These are phyloP conservation scores for Hypoxylon rubiginosum DNA, from an alignment of 2,329 filamentous ascomycete genomes.

Conservation along the genomic window DNA sequence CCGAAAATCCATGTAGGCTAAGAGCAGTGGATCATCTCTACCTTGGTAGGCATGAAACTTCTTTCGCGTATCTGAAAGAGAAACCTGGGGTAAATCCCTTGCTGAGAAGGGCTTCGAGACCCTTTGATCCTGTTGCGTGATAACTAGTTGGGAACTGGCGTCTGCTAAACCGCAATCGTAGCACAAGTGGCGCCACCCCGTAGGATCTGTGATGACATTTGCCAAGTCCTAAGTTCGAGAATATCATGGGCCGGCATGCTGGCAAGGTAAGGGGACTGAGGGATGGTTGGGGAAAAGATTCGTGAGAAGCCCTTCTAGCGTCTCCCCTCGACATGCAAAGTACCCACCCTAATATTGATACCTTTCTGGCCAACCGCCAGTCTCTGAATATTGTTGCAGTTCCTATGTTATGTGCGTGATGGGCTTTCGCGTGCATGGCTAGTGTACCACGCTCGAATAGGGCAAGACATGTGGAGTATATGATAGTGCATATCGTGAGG, in stretches of 20 bases:
- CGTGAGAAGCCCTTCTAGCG: conserved; percentile 15
- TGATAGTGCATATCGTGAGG: conserved; percentile 24
- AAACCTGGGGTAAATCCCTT: conserved; percentile 42
- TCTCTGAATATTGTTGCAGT: conserved; percentile 16
- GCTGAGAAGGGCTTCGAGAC: conserved; percentile 27
- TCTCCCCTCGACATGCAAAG: conserved; percentile 14
- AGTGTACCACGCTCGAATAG: conserved; percentile 28
- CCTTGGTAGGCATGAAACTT: conserved; percentile 15
- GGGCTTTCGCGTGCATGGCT: conserved; percentile 29
- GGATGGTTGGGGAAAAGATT: conserved; percentile 25
- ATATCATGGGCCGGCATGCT: conserved; percentile 7
- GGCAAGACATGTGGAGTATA: conserved; percentile 37
- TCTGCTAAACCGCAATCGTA: conserved; percentile 30
- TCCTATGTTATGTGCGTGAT: conserved; percentile 30
- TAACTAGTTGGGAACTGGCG: neutral
- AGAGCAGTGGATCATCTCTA: conserved; percentile 27
- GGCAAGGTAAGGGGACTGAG: neutral
- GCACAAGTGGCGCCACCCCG: conserved; percentile 28
- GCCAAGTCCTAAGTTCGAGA: conserved; percentile 30
- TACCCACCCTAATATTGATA: conserved; percentile 27
- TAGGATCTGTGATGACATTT: conserved; percentile 21
- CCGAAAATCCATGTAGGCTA: conserved; percentile 18
- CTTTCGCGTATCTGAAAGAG: conserved; percentile 35
- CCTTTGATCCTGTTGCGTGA: neutral
- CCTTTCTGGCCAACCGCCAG: conserved; percentile 26